These are phyloP conservation scores for Suillus subluteus DNA, from an alignment of 768 basidiomycete genomes.

Conservation along the genomic window DNA sequence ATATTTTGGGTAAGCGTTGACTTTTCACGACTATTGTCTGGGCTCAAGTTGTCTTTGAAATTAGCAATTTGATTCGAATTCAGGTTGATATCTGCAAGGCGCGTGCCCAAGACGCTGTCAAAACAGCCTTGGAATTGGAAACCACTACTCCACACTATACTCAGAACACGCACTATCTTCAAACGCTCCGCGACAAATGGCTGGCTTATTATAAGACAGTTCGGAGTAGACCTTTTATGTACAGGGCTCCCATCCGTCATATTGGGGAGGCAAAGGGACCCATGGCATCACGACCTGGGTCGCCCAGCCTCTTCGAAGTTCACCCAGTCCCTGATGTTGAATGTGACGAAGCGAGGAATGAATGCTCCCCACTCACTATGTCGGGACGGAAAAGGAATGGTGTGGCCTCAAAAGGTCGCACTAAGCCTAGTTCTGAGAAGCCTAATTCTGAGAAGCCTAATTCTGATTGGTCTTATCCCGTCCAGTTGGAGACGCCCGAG, in stretches of 20 bases:
- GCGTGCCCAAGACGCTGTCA: conserved; percentile 30
- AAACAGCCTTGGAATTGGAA: conserved; percentile 43
- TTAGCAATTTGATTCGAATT: conserved; percentile 31
- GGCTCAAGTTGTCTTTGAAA: conserved; percentile 12
- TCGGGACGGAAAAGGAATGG: no score
- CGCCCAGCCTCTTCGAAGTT: no score
- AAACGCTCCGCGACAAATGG: conserved; percentile 21
- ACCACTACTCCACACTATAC: conserved; percentile 38
- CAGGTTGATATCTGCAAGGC: conserved; percentile 34
- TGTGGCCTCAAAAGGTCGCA: no score
- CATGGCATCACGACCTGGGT: no score
- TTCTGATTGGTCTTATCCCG: no score
- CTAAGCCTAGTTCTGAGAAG: no score
- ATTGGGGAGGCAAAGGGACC: no score
- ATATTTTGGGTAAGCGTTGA: conserved; percentile 39
- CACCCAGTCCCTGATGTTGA: no score
- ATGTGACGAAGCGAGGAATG: no score
- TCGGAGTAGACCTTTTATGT: background rate
- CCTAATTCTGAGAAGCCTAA: no score
- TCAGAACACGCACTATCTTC: conserved; percentile 25
- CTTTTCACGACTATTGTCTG: background rate
- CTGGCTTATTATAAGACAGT: conserved; percentile 18
- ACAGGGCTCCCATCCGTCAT: conserved; percentile 4
- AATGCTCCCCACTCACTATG: no score
- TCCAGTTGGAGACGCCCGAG: conserved; percentile 1